These are phyloP conservation scores for Onygenales sp. DNA, from an alignment of 2,329 filamentous ascomycete genomes.

Conservation along the genomic window DNA sequence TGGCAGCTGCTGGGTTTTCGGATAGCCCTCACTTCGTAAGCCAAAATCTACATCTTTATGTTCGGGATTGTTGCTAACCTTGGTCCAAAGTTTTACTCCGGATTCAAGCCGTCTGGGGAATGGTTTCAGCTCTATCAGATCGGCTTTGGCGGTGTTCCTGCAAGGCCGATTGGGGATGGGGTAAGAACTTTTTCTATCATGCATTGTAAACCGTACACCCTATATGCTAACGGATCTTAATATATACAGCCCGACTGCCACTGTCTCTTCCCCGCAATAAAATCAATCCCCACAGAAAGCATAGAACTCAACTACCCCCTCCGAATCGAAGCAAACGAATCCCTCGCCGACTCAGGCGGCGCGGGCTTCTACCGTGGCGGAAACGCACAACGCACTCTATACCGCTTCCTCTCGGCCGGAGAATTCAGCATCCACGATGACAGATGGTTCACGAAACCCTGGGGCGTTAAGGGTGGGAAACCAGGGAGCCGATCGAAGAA, in stretches of 20 bases:
- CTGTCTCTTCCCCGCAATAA: constrained; percentile 43
- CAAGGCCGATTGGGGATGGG: constrained; percentile 38
- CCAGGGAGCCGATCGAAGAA: constrained; percentile 37
- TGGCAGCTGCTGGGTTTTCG: constrained; percentile 41
- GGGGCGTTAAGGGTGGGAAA: constrained; percentile 39
- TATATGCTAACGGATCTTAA: not conserved
- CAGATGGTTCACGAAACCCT: constrained; percentile 41
- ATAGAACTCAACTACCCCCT: constrained; percentile 41
- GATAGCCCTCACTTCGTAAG: constrained; percentile 38
- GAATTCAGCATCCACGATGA: constrained; percentile 42
- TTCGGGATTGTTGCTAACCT: not conserved
- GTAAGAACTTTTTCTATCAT: not conserved
- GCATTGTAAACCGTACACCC: not conserved
- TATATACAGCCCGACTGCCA: constrained; percentile 31
- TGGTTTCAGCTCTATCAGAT: constrained; percentile 44
- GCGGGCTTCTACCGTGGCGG: constrained; percentile 40
- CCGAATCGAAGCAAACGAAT: constrained; percentile 40
- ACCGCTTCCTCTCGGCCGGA: constrained; percentile 37
- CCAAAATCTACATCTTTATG: not conserved
- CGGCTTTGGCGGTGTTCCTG: constrained; percentile 41
- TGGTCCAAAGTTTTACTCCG: constrained; percentile 33
- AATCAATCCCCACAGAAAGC: constrained; percentile 41
- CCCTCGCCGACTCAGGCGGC: constrained; percentile 39
- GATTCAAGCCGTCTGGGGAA: constrained; percentile 39
- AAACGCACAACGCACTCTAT: constrained; percentile 40